phyloP scores from a whole-genome alignment of 768 basidiomycete genomes.

The Trametes punicea region DNA sequence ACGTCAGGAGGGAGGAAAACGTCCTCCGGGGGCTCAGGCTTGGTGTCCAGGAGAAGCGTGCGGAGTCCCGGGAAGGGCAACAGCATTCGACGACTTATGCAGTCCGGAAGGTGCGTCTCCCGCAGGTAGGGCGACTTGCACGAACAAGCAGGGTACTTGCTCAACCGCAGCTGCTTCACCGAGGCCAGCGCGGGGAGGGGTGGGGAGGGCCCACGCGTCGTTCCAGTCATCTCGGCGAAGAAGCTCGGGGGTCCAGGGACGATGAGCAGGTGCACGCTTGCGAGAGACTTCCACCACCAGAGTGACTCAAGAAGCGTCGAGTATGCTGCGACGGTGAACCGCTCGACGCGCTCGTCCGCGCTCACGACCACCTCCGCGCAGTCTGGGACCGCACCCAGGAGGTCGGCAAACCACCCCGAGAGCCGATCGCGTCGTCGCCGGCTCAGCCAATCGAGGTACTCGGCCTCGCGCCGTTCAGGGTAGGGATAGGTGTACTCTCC shows the following conservation, averaged over 20 bases:
- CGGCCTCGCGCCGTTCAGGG: neutral
- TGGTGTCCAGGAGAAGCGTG: neutral
- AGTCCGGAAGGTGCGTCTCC: neutral
- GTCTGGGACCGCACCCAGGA: conserved; percentile 1
- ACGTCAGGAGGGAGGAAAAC: neutral
- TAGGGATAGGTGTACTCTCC: neutral
- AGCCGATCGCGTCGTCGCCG: neutral
- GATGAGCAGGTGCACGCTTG: neutral
- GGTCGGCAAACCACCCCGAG: conserved; percentile 10
- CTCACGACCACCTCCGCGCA: neutral
- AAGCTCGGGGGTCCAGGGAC: neutral
- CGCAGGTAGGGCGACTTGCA: neutral
- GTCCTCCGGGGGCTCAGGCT: neutral
- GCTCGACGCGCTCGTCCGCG: neutral
- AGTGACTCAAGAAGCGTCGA: conserved; percentile 3
- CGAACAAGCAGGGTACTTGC: neutral
- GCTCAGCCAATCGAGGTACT: neutral
- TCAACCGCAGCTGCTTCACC: conserved; percentile 1
- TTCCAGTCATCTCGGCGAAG: neutral
- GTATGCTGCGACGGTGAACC: neutral
- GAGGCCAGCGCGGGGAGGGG: neutral
- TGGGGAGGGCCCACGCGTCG: neutral
- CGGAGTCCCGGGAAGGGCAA: neutral
- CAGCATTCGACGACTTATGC: neutral
- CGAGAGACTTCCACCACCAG: conserved; percentile 9